phyloP scores from a whole-genome alignment of 495 filamentous ascomycete species.

The Annulohypoxylon bovei region DNA sequence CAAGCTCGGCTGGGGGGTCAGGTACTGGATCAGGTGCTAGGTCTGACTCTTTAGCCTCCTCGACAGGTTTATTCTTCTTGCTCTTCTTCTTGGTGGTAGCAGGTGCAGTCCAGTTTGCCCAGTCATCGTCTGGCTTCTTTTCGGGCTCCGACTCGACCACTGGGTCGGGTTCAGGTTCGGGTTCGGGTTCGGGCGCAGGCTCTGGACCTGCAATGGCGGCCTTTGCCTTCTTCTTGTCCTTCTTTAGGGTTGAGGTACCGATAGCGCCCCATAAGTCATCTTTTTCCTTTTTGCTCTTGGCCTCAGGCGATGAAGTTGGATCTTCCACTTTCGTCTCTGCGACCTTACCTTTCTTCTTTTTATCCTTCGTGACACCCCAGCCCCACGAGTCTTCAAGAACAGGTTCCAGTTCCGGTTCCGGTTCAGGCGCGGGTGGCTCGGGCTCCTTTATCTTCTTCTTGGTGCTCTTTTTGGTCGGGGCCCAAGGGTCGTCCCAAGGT shows the following conservation, averaged over 20 bases:
- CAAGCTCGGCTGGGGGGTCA: constrained; percentile 29
- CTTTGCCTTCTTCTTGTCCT: constrained; percentile 41
- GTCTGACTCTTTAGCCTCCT: constrained; percentile 26
- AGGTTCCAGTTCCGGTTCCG: constrained; percentile 39
- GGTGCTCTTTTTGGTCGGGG: constrained; percentile 40
- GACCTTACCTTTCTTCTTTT: constrained; percentile 34
- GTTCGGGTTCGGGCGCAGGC: constrained; percentile 26
- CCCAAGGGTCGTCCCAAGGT: constrained; percentile 40
- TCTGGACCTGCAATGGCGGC: neutral
- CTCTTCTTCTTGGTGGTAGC: constrained; percentile 24
- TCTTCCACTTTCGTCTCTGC: constrained; percentile 17
- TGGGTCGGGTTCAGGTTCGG: constrained; percentile 33
- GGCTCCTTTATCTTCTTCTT: constrained; percentile 49
- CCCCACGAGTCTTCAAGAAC: constrained; percentile 19
- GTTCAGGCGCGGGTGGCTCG: constrained; percentile 2
- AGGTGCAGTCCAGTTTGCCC: neutral
- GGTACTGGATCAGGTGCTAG: constrained; percentile 16
- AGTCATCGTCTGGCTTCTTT: constrained; percentile 30
- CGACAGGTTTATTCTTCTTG: constrained; percentile 31
- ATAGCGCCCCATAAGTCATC: constrained; percentile 28
- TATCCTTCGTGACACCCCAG: constrained; percentile 26
- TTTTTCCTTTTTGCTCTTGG: constrained; percentile 41
- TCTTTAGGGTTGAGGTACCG: constrained; percentile 20
- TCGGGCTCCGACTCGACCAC: constrained; percentile 27
- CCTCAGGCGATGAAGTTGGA: constrained; percentile 4